Evolutionary conservation across 164 flowering plant species (phyloP), one percentile per base, ranked within the genome.

Genomic region (Akebia trifoliata): DNA sequence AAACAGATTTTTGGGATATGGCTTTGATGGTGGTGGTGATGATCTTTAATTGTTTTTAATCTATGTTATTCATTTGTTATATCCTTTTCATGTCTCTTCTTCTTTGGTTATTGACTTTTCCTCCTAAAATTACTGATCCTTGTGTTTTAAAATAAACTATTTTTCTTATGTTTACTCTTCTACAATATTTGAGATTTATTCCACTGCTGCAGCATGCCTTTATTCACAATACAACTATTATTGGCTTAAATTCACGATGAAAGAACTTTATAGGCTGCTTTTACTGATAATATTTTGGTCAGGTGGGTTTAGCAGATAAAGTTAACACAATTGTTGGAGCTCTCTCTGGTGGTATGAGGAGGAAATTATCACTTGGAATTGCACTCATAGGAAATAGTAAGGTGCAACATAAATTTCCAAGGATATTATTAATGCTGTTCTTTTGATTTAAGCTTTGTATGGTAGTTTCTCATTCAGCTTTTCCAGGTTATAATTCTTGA

Each of bases 331-430:
- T 71, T 60, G 93, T 88, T 36, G 68, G 79, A 40, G 85, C 93
- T 51, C 82, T 94, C 52, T 94, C 99, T 65, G 99, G 99, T 52
- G 99, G 99, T 55, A 94, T 90, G 99, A 94, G 75, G 78, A 80
- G 99, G 74, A 94, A 94, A 63, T 68, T 94, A 44, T 94, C 99
- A 30, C 87, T 94, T 57, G 99, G 87, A 58, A 83, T 94, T 66
- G 97, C 99, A 25, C 67, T 94, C 44, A 82, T 94, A 43, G 99
- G 99, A 67, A 69, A 88, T 61, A 94, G 99, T 64, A 94, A 94
- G 99, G 99, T 93, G 56, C 12, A 55, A 17, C 32, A 54, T 4
- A 22, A 37, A 21, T 25, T 44, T 31, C 6, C 44, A 24, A 40
- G 28, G 31, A 35, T 11, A 37, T 8, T 37, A 1, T 29, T 30